Evolutionary conservation across 768 basidiomycete species (phyloP), one percentile per base, ranked within the genome.

Genomic region (Suillus brevipes): DNA sequence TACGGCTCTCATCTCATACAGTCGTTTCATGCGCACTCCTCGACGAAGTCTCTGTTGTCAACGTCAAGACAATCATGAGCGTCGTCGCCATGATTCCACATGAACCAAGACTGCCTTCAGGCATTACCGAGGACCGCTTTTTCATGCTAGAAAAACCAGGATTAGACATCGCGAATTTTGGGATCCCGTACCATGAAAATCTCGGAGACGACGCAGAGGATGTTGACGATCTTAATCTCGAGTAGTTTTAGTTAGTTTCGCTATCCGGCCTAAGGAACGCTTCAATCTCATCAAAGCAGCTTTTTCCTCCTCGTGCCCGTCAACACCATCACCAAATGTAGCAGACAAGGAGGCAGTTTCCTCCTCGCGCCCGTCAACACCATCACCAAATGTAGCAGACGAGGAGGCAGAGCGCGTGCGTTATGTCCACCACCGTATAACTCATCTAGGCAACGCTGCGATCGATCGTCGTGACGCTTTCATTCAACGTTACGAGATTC

Each of bases 381-480:
- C 78, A 58, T 45, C 45, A 61, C 31, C 38, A 18, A 62, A 68
- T 52, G 45, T 53, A 28, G 67, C 67, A 6, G 57, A 56, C 18
- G 71, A 71, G 42, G 68, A 72, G 10, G 55, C 42, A 34, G 73
- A 65, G 70, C 76, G 43, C 52, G 57, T 73, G 10, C 73, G 71
- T 18, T 72, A 70, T 49, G 72, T 94, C 63, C 91, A 96, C 66
- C 71, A 90, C 57, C 90, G 96, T 10, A 76, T 84, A 64, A 95
- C 95, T 1, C 91, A 96, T 62, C 92, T 91, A 40, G 96, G 96
- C 4, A 85, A 92, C 36, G 73, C 89, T 16, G 79, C 87, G 67
- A 69, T 97, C 20, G 95, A 97, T 77, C 85, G 97, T 58, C 85
- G 89, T 16, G 76, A 79, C 65, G 69, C 77, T 16, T 69, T 73